phyloP scores from a whole-genome alignment of 2,329 filamentous ascomycete species.

The Talaromyces rugulosus region DNA sequence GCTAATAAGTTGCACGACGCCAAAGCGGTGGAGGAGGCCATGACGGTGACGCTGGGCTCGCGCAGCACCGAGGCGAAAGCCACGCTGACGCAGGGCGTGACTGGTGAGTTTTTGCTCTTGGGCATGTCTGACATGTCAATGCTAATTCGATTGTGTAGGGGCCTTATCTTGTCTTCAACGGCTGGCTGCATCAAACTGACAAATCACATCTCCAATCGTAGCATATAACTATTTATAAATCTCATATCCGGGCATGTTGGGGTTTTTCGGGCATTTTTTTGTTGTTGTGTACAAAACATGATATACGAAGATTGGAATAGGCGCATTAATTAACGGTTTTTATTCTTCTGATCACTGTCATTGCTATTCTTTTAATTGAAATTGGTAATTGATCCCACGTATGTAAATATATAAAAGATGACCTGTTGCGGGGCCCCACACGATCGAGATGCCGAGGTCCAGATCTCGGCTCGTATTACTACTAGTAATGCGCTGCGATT shows the following conservation, averaged over 20 bases:
- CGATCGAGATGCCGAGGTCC: background rate
- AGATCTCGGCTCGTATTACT: background rate
- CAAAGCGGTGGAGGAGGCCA: slow-evolving; percentile 62
- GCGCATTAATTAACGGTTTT: background rate
- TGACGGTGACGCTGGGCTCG: slow-evolving; percentile 80
- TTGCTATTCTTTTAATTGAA: too few species aligned
- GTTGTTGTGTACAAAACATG: background rate
- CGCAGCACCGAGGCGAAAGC: slow-evolving; percentile 83
- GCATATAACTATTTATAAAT: background rate
- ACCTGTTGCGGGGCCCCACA: background rate
- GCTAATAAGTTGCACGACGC: slow-evolving; percentile 69
- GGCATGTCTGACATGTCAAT: background rate
- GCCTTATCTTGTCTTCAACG: slow-evolving; percentile 53
- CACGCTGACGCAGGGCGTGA: slow-evolving; percentile 86
- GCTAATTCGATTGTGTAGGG: slow-evolving; percentile 30
- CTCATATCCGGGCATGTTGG: background rate
- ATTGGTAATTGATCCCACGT: background rate
- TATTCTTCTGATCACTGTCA: background rate
- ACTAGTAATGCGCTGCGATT: background rate
- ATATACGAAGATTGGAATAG: background rate
- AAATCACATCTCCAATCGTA: background rate
- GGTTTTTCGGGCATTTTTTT: background rate
- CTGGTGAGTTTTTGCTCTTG: slow-evolving; percentile 58
- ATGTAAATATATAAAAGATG: background rate
- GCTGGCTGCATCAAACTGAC: slow-evolving; percentile 32